Conservation (phyloP, 2,329 filamentous ascomycete species). For the Ilyonectria sp. region DNA sequence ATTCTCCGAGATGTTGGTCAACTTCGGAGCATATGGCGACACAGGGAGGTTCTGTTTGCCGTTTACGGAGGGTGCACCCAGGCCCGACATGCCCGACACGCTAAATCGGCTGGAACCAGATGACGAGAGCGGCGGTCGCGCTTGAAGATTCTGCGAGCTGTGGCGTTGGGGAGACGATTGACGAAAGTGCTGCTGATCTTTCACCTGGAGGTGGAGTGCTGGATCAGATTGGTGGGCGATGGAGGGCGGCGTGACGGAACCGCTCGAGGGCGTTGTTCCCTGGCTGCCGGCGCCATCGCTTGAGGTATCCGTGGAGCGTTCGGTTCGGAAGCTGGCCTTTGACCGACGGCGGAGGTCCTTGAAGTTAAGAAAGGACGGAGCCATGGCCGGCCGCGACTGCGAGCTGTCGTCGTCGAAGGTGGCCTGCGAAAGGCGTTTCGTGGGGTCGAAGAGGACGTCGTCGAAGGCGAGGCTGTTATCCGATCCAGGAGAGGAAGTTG, state of each 20-base stretch:
- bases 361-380: conserved; percentile 76
- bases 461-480: conserved; percentile 26
- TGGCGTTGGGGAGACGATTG: conserved; percentile 39
- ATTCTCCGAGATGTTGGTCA: conserved; percentile 84
- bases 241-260: conserved; percentile 83
- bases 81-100: conserved; percentile 74
- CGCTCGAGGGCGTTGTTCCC: conserved; percentile 75
- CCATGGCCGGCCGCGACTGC: conserved; percentile 59
- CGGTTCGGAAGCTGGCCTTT: conserved; percentile 79
- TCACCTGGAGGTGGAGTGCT: conserved; percentile 73
- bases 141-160: conserved; percentile 44
- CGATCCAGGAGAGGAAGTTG: background rate
- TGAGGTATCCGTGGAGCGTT: conserved; percentile 73
- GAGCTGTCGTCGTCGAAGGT: conserved; percentile 31
- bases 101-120: conserved; percentile 72
- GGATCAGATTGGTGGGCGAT: conserved; percentile 77
- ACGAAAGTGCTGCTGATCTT: conserved; percentile 55
- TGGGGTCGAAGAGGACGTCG: conserved; percentile 14
- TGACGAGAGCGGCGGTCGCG: conserved; percentile 56
- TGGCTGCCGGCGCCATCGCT: conserved; percentile 72
- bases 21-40: conserved; percentile 85
- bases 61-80: conserved; percentile 69
- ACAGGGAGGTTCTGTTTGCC: conserved; percentile 72
- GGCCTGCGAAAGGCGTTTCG: conserved; percentile 27
- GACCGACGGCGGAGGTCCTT: conserved; percentile 84